These are phyloP conservation scores for Rhizophora mangle DNA, from an alignment of 345 rosid species.

Conservation along the genomic window DNA sequence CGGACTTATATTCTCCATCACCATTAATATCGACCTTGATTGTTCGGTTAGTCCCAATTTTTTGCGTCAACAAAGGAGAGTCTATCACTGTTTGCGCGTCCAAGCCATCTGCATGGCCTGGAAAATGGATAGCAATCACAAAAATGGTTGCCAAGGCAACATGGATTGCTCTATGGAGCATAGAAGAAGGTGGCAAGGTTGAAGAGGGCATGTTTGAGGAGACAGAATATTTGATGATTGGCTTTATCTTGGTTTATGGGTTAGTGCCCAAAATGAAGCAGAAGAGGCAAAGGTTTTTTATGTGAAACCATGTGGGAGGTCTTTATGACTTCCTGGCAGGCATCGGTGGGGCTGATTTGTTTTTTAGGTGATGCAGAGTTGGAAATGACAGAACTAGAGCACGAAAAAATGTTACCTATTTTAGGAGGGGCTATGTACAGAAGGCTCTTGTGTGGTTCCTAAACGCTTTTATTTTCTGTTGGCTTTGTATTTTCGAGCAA, in stretches of 20 bases:
- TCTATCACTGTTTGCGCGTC: conserved; percentile 30
- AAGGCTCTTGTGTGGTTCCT: no score
- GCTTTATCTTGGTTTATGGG: not conserved
- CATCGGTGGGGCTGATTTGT: no score
- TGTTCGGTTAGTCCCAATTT: conserved; percentile 55
- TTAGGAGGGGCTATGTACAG: no score
- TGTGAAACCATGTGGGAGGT: no score
- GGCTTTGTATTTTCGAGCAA: no score
- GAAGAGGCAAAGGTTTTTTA: no score
- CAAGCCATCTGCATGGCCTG: conserved; percentile 17
- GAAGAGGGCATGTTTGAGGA: conserved; percentile 16
- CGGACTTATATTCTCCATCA: conserved; percentile 59
- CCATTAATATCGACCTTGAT: conserved; percentile 80
- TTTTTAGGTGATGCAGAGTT: no score
- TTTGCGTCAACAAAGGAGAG: conserved; percentile 66
- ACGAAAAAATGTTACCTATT: no score
- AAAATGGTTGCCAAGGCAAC: conserved; percentile 22
- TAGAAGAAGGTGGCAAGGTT: not conserved
- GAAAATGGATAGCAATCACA: conserved; percentile 10
- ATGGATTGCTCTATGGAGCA: conserved; percentile 2
- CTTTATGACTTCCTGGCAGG: no score
- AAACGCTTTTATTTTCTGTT: no score
- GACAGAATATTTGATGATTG: not conserved
- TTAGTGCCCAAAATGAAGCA: no score
- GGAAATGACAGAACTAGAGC: no score